Evolutionary conservation across 208 protist species (phyloP).

Genomic region (Leishmania gerbilli): DNA sequence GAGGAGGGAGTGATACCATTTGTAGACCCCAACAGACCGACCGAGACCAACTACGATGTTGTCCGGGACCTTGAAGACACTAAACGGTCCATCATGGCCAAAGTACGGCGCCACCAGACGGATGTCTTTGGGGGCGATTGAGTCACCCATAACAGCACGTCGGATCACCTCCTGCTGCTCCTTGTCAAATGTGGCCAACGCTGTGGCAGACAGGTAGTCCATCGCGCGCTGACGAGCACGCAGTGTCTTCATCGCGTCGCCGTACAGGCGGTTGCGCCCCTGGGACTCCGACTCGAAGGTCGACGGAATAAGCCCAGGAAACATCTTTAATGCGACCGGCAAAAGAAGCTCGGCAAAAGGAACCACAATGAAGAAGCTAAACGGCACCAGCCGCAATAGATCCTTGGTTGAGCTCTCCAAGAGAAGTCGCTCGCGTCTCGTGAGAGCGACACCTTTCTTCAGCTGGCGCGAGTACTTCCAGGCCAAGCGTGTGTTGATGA

Average conservation of each 20-base stretch:
- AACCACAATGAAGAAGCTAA: constrained; percentile 97
- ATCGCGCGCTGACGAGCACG: constrained; percentile 80
- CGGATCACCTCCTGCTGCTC: constrained; percentile 86
- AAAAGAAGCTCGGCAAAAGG: constrained; percentile 96
- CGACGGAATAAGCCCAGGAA: constrained; percentile 96
- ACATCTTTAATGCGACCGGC: constrained; percentile 96
- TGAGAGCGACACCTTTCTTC: constrained; percentile 84
- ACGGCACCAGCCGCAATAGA: constrained; percentile 95
- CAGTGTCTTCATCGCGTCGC: constrained; percentile 74
- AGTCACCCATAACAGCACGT: constrained; percentile 66
- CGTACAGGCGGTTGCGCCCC: constrained; percentile 80
- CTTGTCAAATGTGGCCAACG: constrained; percentile 76
- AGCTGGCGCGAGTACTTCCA: constrained; percentile 89
- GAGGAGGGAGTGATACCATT: constrained; percentile 74
- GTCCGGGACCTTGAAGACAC: constrained; percentile 82
- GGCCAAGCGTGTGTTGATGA: constrained; percentile 85
- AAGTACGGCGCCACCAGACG: constrained; percentile 78
- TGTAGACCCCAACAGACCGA: constrained; percentile 71
- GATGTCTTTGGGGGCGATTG: constrained; percentile 81
- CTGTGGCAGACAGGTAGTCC: constrained; percentile 86
- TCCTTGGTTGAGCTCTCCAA: constrained; percentile 94
- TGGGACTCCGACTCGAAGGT: constrained; percentile 94
- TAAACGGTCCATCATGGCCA: constrained; percentile 77
- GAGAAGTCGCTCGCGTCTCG: constrained; percentile 85
- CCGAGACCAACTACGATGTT: constrained; percentile 73